These are phyloP conservation scores for Metarhizium guizhouense DNA, from an alignment of 2,329 filamentous ascomycete genomes.

Conservation along the genomic window DNA sequence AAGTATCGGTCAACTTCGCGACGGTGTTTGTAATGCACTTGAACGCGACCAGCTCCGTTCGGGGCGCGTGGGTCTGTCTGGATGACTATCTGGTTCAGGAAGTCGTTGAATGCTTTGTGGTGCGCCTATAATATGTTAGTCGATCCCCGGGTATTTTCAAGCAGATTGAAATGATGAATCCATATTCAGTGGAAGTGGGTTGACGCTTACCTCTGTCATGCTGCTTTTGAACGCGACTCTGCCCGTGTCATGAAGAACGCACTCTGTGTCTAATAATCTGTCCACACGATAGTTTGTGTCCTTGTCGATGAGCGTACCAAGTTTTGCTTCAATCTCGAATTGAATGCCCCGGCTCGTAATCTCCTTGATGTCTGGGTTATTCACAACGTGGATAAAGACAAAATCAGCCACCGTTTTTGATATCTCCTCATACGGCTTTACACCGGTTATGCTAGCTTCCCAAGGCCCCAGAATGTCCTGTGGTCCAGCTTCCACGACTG, in stretches of 20 bases:
- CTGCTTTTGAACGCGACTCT: conserved; percentile 70
- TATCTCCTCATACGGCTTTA: conserved; percentile 64
- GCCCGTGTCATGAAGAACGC: conserved; percentile 52
- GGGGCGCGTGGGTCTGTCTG: conserved; percentile 48
- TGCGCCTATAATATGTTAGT: conserved; percentile 47
- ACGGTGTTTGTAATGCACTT: conserved; percentile 72
- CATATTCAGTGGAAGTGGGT: background rate
- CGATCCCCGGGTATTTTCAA: background rate
- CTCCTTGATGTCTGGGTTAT: conserved; percentile 55
- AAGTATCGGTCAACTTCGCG: conserved; percentile 79
- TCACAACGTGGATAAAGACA: conserved; percentile 62
- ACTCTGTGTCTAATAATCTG: conserved; percentile 61
- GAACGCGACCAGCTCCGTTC: conserved; percentile 39
- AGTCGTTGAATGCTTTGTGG: conserved; percentile 76
- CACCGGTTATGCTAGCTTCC: conserved; percentile 61
- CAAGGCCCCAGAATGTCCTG: conserved; percentile 42
- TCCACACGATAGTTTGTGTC: conserved; percentile 60
- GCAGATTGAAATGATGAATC: background rate
- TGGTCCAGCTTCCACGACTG: conserved; percentile 19
- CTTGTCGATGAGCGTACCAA: conserved; percentile 72
- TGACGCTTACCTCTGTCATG: conserved; percentile 69
- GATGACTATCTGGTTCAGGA: conserved; percentile 62
- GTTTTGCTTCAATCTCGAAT: conserved; percentile 90
- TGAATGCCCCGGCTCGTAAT: conserved; percentile 57
- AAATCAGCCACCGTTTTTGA: conserved; percentile 74